Conservation (phyloP, 202 grass and related monocot species). For the Panicum virgatum region DNA sequence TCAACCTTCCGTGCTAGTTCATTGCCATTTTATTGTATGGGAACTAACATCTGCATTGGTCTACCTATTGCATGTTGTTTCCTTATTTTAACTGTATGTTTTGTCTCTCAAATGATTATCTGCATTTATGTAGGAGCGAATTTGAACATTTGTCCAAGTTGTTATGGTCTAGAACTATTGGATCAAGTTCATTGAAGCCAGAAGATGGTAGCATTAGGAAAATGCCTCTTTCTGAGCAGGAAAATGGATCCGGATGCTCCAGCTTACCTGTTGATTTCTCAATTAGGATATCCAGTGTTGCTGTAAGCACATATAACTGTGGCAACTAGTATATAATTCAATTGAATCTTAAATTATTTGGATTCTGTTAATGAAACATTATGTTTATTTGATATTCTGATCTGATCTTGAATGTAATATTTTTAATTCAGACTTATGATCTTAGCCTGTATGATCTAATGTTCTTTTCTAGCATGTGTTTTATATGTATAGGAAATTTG, state of each 20-base stretch:
- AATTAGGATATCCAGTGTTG: constrained; percentile 5
- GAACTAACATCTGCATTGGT: no score
- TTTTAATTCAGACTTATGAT: not conserved
- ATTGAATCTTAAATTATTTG: constrained; percentile 23
- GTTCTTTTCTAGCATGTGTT: not conserved
- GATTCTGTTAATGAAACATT: not conserved
- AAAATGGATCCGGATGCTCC: constrained; percentile 21
- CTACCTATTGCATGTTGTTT: not conserved
- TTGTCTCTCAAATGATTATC: not conserved
- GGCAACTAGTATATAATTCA: constrained; percentile 7
- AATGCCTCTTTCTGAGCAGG: constrained; percentile 13
- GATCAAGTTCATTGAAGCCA: constrained; percentile 34
- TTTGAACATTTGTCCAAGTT: constrained; percentile 59
- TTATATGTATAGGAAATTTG: not conserved
- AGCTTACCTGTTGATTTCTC: constrained; percentile 42
- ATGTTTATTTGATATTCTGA: not conserved
- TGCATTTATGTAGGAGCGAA: constrained; percentile 49
- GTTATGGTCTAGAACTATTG: constrained; percentile 59
- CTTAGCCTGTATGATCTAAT: constrained; percentile 10
- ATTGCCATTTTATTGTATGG: no score
- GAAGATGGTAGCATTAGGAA: constrained; percentile 29
- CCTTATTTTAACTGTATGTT: constrained; percentile 1
- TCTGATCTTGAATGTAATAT: not conserved
- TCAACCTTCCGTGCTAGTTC: no score
- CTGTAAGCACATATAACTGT: constrained; percentile 52